Evolutionary conservation across 495 filamentous ascomycete species (phyloP), one percentile per base, ranked within the genome.

Genomic region (Acidomyces sp.): DNA sequence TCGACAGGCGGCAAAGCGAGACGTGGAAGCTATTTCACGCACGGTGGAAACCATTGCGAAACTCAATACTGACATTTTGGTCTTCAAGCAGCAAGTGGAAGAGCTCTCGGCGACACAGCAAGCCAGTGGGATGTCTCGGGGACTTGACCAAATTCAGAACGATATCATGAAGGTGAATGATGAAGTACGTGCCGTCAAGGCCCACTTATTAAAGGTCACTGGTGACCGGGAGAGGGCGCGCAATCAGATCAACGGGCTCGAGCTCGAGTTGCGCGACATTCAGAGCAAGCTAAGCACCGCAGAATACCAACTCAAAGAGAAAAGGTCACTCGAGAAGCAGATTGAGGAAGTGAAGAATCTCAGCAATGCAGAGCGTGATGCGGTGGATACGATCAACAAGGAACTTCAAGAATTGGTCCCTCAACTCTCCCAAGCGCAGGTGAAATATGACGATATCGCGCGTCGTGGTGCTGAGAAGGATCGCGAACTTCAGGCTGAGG

Each of bases 111-210:
- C 71, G 6, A 83, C 86, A 43, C 75, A 93, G 49, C 72, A 77
- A 35, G 72, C 78, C 12, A 60, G 67, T 46, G 73, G 75, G 2
- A 51, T 68, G 12, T 63, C 71, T 4, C 75, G 79, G 45, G 80
- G 80, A 5, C 62, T 85, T 13, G 80, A 94, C 36, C 82, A 93
- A 46, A 83, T 96, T 43, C 82, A 86, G 48, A 72, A 80, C 12
- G 71, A 90, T 36, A 74, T 83, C 39, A 70, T 73, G 16, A 56
- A 63, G 20, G 69, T 77, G 48, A 70, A 68, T n/a, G 84, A 86
- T 44, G 74, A 81, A 53, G 65, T 72, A 18, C 68, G 74, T 41
- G 52, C 58, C n/a, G 51, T 75, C 7, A 82, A 80, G 51, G 64
- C 71, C 23, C 68, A 63, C 20, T 69, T 86, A 11, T 54, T 65